These are phyloP conservation scores for Pythium coloratum DNA, from an alignment of 352 stramenopile species.

Conservation along the genomic window DNA sequence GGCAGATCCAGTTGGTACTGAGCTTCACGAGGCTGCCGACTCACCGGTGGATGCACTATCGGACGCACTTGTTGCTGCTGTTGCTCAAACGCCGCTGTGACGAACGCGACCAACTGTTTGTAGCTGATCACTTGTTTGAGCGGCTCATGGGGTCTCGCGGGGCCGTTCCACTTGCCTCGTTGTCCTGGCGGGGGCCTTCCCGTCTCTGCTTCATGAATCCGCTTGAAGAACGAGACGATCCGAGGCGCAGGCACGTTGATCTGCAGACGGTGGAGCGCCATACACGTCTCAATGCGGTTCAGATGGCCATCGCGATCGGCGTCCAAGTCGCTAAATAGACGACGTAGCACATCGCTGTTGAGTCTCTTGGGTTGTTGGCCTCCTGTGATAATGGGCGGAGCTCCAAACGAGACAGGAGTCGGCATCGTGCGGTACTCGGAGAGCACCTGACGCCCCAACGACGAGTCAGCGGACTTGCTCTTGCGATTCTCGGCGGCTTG, in stretches of 20 bases:
- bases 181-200: not conserved
- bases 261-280: conserved; percentile 73
- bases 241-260: conserved; percentile 53
- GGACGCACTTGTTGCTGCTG: conserved; percentile 16
- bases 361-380: conserved; percentile 24
- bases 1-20: not conserved
- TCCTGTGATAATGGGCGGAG: conserved; percentile 23
- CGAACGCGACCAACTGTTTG: conserved; percentile 75
- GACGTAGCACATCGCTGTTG: conserved; percentile 58
- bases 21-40: not conserved
- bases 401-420: conserved; percentile 57
- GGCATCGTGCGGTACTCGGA: conserved; percentile 74
- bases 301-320: conserved; percentile 62
- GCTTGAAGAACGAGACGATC: conserved; percentile 71
- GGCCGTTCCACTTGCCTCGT: conserved; percentile 6
- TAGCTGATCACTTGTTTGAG: conserved; percentile 73
- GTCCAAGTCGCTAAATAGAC: conserved; percentile 82
- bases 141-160: conserved; percentile 19
- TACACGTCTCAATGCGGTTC: conserved; percentile 70
- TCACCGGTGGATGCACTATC: not conserved
- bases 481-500: not conserved
- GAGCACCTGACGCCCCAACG: conserved; percentile 62
- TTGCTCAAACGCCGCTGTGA: conserved; percentile 48
- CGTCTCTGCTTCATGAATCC: conserved; percentile 31
- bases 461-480: conserved; percentile 28